phyloP scores from a whole-genome alignment of 148 eudicot species.

The Rhododendron mucronatum region DNA sequence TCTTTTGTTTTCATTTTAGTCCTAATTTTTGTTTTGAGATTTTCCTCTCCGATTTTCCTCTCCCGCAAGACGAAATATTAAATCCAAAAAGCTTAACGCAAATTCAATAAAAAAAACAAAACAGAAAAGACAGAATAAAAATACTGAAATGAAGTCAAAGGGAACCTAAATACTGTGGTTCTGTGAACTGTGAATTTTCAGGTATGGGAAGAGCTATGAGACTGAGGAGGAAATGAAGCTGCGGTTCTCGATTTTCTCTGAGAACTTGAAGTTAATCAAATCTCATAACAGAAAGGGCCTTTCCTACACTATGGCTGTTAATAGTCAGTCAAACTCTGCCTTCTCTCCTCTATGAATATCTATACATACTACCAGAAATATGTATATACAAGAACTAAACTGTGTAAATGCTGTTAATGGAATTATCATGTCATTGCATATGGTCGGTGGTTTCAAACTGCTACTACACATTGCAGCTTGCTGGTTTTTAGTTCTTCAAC shows the following conservation, averaged over 20 bases:
- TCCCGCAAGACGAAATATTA: neutral
- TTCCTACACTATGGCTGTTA: constrained; percentile 73
- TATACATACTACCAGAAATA: neutral
- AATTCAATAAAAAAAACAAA: neutral
- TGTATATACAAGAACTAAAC: neutral
- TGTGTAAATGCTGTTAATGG: too few species aligned
- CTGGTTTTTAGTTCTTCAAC: neutral
- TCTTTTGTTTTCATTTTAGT: neutral
- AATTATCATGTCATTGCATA: neutral
- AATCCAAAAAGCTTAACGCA: neutral
- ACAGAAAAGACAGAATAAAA: neutral
- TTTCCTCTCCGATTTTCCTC: neutral
- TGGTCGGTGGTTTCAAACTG: neutral
- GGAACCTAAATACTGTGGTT: neutral
- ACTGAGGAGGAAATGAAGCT: constrained; percentile 50
- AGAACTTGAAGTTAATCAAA: constrained; percentile 67
- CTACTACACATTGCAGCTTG: neutral
- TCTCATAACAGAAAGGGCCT: constrained; percentile 59
- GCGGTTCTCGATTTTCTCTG: constrained; percentile 59
- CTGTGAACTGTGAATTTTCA: constrained; percentile 8
- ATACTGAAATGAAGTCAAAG: neutral
- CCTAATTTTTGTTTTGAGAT: neutral
- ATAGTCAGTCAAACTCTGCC: constrained; percentile 37
- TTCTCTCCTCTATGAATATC: neutral
- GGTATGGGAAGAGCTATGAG: constrained; percentile 86